Evolutionary conservation across 768 basidiomycete genomes (phyloP).

Genomic region (Royoungia palumana): DNA sequence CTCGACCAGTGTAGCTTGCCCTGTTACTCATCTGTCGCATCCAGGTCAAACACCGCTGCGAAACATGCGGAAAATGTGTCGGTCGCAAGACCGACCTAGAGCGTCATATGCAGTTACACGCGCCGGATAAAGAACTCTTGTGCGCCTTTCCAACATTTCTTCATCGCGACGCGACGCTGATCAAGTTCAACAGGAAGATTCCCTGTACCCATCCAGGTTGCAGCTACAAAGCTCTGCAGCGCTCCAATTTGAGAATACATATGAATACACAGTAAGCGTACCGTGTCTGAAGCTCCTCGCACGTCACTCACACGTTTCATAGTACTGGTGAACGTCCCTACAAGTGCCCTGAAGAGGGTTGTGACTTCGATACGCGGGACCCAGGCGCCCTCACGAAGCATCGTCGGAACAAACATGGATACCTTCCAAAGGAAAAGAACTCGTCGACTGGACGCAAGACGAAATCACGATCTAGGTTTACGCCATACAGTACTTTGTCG

Average conservation of each 20-base stretch:
- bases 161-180: not conserved
- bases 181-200: slow-evolving; percentile 18
- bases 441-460: not conserved
- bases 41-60: slow-evolving; percentile 13
- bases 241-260: slow-evolving; percentile 27
- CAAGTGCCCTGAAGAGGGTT: slow-evolving; percentile 16
- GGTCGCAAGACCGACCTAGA: slow-evolving; percentile 25
- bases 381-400: slow-evolving; percentile 25
- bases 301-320: not conserved
- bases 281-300: not conserved
- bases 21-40: not conserved
- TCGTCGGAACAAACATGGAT: slow-evolving; percentile 15
- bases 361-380: slow-evolving; percentile 13
- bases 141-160: slow-evolving; percentile 9
- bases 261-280: slow-evolving; percentile 29
- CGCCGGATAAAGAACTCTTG: slow-evolving; percentile 20
- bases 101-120: slow-evolving; percentile 27
- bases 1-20: not conserved
- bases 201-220: slow-evolving; percentile 22
- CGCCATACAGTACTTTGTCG: no score
- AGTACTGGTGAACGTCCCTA: slow-evolving; percentile 13
- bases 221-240: slow-evolving; percentile 23
- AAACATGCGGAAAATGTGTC: slow-evolving; percentile 13
- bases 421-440: slow-evolving; percentile 10
- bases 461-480: no score